Base-by-base conservation (phyloP, 2,329 filamentous ascomycete species). In the Nigrospora osmanthi region DNA sequence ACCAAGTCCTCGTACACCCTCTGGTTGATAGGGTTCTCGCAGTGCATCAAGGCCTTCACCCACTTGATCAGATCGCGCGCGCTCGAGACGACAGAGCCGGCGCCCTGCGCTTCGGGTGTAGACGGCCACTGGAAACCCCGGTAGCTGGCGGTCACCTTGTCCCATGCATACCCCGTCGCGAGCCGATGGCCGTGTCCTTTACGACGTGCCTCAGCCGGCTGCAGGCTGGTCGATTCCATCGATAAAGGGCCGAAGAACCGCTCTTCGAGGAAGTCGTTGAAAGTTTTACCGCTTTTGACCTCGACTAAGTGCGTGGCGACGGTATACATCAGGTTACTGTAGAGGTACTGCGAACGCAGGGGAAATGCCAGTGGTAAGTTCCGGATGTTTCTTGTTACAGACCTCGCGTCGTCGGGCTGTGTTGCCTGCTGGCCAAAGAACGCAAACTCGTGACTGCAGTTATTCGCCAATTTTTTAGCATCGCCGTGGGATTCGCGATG, bases 271-370 rank as follows among this genome's bases (percentile, higher is more conserved):
- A 56, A 58, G 16, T 53, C 48, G 3, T 46, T 40, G 38, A 58
- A 58, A 4, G 15, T 19, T 3, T 49, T 47, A 9, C 43, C 33
- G 30, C 45, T 52, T 38, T 57, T 54, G 14, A 45, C 44, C 16
- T 56, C 53, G n/a, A 57, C 41, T 1, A 58, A 45, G 17, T 57
- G 48, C 4, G 52, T 48, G 5, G 51, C 54, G 2, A 48, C 55
- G 3, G 50, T 54, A 34, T 49, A 58, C 54, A 58, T 58, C 15
- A 55, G 49, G 45, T 58, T 56, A 35, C 42, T 49, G 23, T 58
- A 57, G 15, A 49, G 36, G 17, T 47, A 49, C 31, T 42, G 52
- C 14, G 50, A 39, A 11, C 56, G 53, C 10, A 55, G 7, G 12
- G 55, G 52, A 5, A 47, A 45, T 1, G 41, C 42, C 1, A 57